Base-by-base conservation (phyloP, 345 rosid genomes). In the Citrus medica region DNA sequence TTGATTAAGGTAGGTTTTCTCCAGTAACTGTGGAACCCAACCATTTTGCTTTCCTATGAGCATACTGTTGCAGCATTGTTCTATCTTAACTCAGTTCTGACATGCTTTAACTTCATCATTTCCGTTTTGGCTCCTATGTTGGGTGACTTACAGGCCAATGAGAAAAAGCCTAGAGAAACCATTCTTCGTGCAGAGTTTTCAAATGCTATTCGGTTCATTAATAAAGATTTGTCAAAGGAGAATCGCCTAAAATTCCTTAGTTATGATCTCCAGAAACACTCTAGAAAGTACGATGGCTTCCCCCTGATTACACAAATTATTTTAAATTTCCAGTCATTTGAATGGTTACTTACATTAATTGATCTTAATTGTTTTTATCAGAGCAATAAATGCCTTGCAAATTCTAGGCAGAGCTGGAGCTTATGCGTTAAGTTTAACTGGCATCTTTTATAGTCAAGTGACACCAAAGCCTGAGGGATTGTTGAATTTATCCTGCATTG, bases 81-180 rank as follows among this genome's bases (percentile, higher is more conserved):
- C 61, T 62, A 53, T 69, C 32, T 80, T 80, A 73, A 21, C 66
- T 48, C 9, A 53, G 76, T 59, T 56, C 63, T 79, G 69, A 59
- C 77, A n/a, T 48, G 32, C 61, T 80, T 25, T 32, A 37, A 30
- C 40, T 76, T 53, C 4, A 33, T 40, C 56, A 46, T 82, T 62
- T 66, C 73, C 73, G 24, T 67, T 74, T 37, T 56, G 80, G 37
- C 84, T 81, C 21, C 48, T 46, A 78, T 75, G 56, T 46, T 80
- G 82, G 76, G 53, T 76, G 79, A 60, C 69, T 76, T 71, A 71
- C 86, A 96, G 99, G 86, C 92, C 1, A 89, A 38, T 75, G 99
- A 96, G 85, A 88, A 83, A 86, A 96, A 88, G 88, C 98, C 99
- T 71, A 90, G 99, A 32, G 99, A 94, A 84, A 91, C 90, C 67